These are phyloP conservation scores for Gastrolobium villosum DNA, from an alignment of 306 rosid genomes.

Conservation along the genomic window DNA sequence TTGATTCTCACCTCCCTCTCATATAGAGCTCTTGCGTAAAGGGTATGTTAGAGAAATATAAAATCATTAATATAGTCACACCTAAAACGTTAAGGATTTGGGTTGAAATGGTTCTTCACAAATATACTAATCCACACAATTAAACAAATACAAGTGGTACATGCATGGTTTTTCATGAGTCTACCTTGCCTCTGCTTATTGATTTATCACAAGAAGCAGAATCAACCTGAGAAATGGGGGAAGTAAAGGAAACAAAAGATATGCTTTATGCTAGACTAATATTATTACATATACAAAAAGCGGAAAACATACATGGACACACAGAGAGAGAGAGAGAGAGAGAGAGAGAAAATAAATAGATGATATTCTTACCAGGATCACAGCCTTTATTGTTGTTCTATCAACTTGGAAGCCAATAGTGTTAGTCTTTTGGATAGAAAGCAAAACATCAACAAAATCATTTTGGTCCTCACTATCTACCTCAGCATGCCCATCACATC, in stretches of 20 bases:
- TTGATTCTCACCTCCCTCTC: too few relatives aligned
- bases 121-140: too few relatives aligned
- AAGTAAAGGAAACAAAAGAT: not conserved
- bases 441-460: conserved; percentile 54
- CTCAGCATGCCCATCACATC: not conserved
- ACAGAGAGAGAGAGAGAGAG: too few relatives aligned
- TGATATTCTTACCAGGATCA: conserved; percentile 36
- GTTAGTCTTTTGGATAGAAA: not conserved
- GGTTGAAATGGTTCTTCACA: too few relatives aligned
- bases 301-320: too few relatives aligned
- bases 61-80: not conserved
- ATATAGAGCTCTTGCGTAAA: too few relatives aligned
- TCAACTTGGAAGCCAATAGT: conserved; percentile 23
- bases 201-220: not conserved
- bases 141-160: not conserved
- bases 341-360: not conserved
- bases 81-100: too few relatives aligned
- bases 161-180: not conserved
- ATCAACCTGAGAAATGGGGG: not conserved
- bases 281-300: too few relatives aligned
- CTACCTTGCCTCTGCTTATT: not conserved
- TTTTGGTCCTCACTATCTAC: conserved; percentile 12
- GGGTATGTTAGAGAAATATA: too few relatives aligned
- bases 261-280: not conserved
- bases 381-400: conserved; percentile 35